Base-by-base conservation (phyloP, 306 rosid species). In the Cercis canadensis region DNA sequence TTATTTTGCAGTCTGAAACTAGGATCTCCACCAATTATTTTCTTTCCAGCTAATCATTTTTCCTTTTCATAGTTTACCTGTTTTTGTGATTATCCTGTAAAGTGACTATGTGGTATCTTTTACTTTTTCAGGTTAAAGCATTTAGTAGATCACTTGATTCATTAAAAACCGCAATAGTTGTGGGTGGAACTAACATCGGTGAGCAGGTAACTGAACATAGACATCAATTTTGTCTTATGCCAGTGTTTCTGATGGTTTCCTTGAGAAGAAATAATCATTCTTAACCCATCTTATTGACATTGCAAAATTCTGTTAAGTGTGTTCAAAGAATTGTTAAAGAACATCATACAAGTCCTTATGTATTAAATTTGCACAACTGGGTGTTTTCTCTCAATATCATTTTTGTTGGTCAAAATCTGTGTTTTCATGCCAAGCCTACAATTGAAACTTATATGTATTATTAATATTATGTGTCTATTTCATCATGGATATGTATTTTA, bases 181-280 rank as follows among this genome's bases (percentile, higher is more conserved):
- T 90, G 60, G 97, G 97, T 40, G 97, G 97, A 73, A 88, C 95
- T 36, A 88, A 90, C 75, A 84, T 90, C 67, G 79, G 83, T 57
- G 91, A 88, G 63, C 97, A 90, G 97, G 97, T 90, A 76, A 80
- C 77, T 73, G 65, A 62, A 52, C 64, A 63, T 51, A 56, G 32
- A n/a, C 54, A 17, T 46, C 10, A 43, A 13, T 73, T 61, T 41
- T 58, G 50, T 43, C 18, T 45, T 32, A 9, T 44, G 17, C 75
- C 74, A 29, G 19, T 49, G 43, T 56, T 62, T 69, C 14, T 32
- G 14, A 40, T n/a, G 66, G 46, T 49, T 65, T 73, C 57, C 37
- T 46, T 10, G 33, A 47, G 45, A 69, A 69, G 41, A 39, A 57
- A 37, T 14, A 21, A 43, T 32, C 54, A 11, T 24, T 18, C 11